A percentile compares a stretch with the other conserved stretches of the same genome.
phyloP scores from a whole-genome alignment of 2,329 filamentous ascomycete genomes.

The Diaporthe amygdali region DNA sequence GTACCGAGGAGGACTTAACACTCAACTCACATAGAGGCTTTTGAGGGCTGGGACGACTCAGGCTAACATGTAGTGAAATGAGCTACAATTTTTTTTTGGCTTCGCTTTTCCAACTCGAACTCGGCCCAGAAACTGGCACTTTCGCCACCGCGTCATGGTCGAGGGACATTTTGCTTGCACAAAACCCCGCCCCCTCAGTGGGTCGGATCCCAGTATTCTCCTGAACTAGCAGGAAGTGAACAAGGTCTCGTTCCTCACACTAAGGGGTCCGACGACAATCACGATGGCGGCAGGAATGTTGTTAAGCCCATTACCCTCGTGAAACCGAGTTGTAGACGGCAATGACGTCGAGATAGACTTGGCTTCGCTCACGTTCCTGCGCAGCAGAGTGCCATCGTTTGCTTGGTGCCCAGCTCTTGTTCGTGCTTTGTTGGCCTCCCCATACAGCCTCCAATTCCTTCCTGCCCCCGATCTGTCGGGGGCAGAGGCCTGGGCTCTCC shows the following conservation, averaged over 20 bases:
- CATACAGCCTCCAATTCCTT: slow-evolving; percentile 34
- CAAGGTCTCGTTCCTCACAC: not conserved
- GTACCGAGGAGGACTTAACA: slow-evolving; percentile 26
- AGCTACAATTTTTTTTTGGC: slow-evolving; percentile 12
- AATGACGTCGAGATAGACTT: slow-evolving; percentile 18
- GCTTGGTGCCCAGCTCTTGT: slow-evolving; percentile 34
- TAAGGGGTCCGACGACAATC: not conserved
- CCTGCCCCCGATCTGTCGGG: slow-evolving; percentile 18
- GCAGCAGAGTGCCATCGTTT: slow-evolving; percentile 34
- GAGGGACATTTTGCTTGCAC: not conserved
- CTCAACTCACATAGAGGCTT: slow-evolving; percentile 15
- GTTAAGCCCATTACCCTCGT: not conserved
- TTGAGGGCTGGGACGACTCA: not conserved
- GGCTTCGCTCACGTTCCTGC: slow-evolving; percentile 33
- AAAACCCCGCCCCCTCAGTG: not conserved
- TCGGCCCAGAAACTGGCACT: not conserved
- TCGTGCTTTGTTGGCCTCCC: slow-evolving; percentile 30
- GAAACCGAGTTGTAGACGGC: slow-evolving; percentile 3
- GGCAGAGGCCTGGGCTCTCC: slow-evolving; percentile 35
- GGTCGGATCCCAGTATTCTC: not conserved
- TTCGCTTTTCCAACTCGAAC: slow-evolving; percentile 13
- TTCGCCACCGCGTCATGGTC: not conserved
- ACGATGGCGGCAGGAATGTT: not conserved
- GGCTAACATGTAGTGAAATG: slow-evolving; percentile 27
- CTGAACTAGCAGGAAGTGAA: slow-evolving; percentile 21